These are phyloP conservation scores for Aspergillus nidulans DNA, from an alignment of 495 filamentous ascomycete species.

Conservation along the genomic window DNA sequence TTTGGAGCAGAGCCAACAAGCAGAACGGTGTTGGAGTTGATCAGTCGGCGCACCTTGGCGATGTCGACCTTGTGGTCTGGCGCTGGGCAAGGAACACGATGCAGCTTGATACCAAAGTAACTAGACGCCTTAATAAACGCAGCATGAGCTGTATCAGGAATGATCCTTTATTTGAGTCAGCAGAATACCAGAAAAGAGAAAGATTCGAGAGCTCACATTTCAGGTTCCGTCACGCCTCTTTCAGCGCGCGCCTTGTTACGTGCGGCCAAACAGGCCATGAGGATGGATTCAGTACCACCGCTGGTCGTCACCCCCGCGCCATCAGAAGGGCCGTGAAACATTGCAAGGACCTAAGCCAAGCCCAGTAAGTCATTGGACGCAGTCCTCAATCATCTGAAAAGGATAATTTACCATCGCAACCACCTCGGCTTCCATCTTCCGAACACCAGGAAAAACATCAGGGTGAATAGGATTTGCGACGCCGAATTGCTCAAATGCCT, in stretches of 20 bases:
- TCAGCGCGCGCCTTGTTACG: slow-evolving; percentile 83
- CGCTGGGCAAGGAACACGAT: slow-evolving; percentile 83
- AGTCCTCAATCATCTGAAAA: not conserved
- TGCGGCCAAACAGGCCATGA: slow-evolving; percentile 88
- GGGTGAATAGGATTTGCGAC: slow-evolving; percentile 99
- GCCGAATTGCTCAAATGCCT: slow-evolving; percentile 88
- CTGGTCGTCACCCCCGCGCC: slow-evolving; percentile 87
- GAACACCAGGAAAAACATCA: slow-evolving; percentile 94
- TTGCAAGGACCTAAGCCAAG: slow-evolving; percentile 56
- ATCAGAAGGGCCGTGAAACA: slow-evolving; percentile 86
- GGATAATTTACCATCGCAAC: slow-evolving; percentile 76
- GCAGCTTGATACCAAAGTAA: slow-evolving; percentile 94
- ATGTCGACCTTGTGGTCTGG: slow-evolving; percentile 80
- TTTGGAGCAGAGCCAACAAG: slow-evolving; percentile 95
- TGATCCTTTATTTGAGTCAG: slow-evolving; percentile 58
- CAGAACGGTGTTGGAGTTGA: slow-evolving; percentile 95
- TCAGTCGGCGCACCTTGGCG: slow-evolving; percentile 69
- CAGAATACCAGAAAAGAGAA: not conserved
- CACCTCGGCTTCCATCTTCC: slow-evolving; percentile 99
- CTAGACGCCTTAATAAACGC: slow-evolving; percentile 92
- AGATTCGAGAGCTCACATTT: slow-evolving; percentile 62
- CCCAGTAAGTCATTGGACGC: not conserved
- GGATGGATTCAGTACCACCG: slow-evolving; percentile 91
- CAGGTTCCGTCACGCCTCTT: slow-evolving; percentile 83
- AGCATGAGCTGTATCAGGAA: slow-evolving; percentile 90